phyloP scores from a whole-genome alignment of 805 yeast genomes.

The Ogataea paradorogensis region DNA sequence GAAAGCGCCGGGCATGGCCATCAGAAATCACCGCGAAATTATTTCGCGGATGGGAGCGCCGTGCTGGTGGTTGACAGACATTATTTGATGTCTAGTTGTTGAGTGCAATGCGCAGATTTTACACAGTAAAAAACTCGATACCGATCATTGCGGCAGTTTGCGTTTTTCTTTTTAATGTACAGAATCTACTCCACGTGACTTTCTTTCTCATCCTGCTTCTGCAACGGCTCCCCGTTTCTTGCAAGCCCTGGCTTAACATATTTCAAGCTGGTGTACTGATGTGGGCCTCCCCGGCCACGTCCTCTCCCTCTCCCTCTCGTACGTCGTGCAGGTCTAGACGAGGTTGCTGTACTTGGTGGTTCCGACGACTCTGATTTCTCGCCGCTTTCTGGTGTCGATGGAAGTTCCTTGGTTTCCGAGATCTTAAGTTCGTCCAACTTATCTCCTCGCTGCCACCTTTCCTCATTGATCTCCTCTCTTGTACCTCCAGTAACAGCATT shows the following conservation, averaged over 20 bases:
- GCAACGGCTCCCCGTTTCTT: slow-evolving; percentile 18
- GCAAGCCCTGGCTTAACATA: slow-evolving; percentile 28
- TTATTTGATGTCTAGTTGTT: slow-evolving; percentile 26
- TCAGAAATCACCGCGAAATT: slow-evolving; percentile 28
- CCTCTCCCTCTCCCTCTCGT: slow-evolving; percentile 10
- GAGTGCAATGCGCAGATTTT: slow-evolving; percentile 40
- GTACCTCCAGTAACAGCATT: neutral
- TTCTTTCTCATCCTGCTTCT: slow-evolving; percentile 3
- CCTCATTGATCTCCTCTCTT: neutral
- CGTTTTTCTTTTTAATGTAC: slow-evolving; percentile 10
- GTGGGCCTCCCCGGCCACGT: slow-evolving; percentile 13
- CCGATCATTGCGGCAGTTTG: slow-evolving; percentile 36
- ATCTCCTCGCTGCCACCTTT: slow-evolving; percentile 13
- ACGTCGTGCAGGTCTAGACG: neutral
- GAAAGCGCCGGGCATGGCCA: slow-evolving; percentile 39
- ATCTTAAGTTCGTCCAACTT: slow-evolving; percentile 7
- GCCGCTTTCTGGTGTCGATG: neutral
- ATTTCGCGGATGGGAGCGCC: slow-evolving; percentile 33
- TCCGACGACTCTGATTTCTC: neutral
- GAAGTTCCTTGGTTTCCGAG: neutral
- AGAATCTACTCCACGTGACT: slow-evolving; percentile 1
- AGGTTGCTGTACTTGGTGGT: neutral
- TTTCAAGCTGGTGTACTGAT: slow-evolving; percentile 18
- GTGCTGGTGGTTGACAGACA: slow-evolving; percentile 37
- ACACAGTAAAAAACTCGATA: slow-evolving; percentile 35